phyloP scores from a whole-genome alignment of 306 rosid genomes.

The Pachyrhizus erosus region DNA sequence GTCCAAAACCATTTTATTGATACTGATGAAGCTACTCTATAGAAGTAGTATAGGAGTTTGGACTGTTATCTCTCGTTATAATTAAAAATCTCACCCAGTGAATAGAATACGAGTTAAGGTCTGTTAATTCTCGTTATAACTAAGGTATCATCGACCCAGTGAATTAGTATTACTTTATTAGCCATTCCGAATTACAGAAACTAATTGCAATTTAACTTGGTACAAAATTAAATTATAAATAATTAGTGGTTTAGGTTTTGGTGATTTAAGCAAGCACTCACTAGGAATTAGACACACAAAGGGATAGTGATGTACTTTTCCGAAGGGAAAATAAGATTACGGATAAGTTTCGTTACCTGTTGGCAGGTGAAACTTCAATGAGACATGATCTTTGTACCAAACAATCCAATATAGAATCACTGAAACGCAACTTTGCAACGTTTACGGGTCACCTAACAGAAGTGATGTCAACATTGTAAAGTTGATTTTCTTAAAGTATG shows the following conservation, averaged over 20 bases:
- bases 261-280: constrained; percentile 20
- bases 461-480: constrained; percentile 43
- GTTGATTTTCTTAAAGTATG: constrained; percentile 41
- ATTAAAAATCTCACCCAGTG: neutral
- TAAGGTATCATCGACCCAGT: neutral
- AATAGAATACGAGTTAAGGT: neutral
- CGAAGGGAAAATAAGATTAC: constrained; percentile 7
- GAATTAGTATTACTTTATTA: neutral
- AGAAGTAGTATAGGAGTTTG: neutral
- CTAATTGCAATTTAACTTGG: neutral
- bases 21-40: neutral
- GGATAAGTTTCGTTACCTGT: constrained; percentile 38
- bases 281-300: neutral
- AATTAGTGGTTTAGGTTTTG: neutral
- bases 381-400: constrained; percentile 47
- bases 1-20: neutral
- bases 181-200: neutral
- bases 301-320: constrained; percentile 15
- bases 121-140: constrained; percentile 8
- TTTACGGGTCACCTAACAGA: constrained; percentile 46
- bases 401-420: constrained; percentile 37
- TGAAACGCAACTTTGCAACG: constrained; percentile 39
- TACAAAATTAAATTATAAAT: neutral
- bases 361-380: constrained; percentile 51
- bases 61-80: neutral